Conservation (phyloP, 345 rosid genomes). For the Excoecaria agallocha region DNA sequence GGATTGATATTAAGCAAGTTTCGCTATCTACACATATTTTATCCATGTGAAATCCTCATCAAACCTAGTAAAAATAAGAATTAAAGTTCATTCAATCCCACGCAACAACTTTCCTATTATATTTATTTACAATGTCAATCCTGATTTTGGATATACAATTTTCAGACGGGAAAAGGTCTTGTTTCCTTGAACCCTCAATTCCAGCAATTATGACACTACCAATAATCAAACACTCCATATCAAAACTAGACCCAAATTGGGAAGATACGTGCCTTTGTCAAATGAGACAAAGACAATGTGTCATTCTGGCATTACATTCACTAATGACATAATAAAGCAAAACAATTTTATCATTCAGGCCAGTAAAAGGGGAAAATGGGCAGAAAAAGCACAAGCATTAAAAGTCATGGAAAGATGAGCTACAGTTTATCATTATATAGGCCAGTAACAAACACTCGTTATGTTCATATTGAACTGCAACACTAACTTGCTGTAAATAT, state of each 20-base stretch:
- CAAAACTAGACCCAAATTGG: background rate
- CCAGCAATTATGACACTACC: no score
- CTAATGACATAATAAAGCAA: background rate
- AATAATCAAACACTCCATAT: background rate
- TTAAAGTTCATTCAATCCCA: no score
- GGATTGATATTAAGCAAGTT: no score
- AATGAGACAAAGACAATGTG: background rate
- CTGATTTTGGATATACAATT: no score
- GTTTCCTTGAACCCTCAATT: no score
- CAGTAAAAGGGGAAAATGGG: background rate
- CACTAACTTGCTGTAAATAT: background rate
- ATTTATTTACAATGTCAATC: no score
- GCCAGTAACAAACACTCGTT: background rate
- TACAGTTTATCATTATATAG: background rate
- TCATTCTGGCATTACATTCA: background rate
- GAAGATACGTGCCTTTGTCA: background rate
- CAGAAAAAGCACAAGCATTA: background rate
- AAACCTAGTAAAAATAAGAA: no score
- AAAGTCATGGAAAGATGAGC: background rate
- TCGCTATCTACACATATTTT: no score
- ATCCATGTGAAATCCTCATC: no score
- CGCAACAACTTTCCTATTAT: no score
- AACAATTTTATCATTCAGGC: background rate
- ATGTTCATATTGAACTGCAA: background rate
- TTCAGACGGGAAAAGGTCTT: no score